Evolutionary conservation across 1,139 yeast genomes (phyloP).

Genomic region (Geotrichum reessii): DNA sequence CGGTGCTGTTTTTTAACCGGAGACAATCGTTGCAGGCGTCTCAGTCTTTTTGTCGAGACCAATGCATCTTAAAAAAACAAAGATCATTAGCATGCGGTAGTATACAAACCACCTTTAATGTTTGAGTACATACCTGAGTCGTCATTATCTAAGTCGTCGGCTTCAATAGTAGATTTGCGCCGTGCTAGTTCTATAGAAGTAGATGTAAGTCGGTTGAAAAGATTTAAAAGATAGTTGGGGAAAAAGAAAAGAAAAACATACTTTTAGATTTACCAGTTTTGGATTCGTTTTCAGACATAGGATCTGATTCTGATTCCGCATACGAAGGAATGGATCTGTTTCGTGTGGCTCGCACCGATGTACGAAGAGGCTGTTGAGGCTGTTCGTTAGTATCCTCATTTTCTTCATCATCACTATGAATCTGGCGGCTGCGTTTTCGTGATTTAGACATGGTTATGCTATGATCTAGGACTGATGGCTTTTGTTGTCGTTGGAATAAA

Average conservation of each 20-base stretch:
- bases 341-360: slow-evolving; percentile 5
- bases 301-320: background rate
- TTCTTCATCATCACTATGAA: background rate
- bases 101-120: background rate
- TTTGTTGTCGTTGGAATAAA: background rate
- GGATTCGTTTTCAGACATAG: background rate
- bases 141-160: slow-evolving; percentile 18
- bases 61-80: background rate
- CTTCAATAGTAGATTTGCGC: slow-evolving; percentile 1
- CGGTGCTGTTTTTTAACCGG: background rate
- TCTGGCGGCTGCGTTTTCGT: slow-evolving; percentile 7
- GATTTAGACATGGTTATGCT: background rate
- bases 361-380: background rate
- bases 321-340: slow-evolving; percentile 15
- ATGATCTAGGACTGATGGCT: background rate
- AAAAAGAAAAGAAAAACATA: background rate
- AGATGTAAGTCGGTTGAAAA: background rate
- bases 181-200: background rate
- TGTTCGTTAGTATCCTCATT: background rate
- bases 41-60: slow-evolving; percentile 6
- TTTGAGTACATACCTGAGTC: background rate
- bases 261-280: background rate
- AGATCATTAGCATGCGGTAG: background rate
- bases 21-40: slow-evolving; percentile 2
- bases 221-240: background rate